Evolutionary conservation across 139 green algal species (phyloP).

Genomic region (Zygnema cylindricum): DNA sequence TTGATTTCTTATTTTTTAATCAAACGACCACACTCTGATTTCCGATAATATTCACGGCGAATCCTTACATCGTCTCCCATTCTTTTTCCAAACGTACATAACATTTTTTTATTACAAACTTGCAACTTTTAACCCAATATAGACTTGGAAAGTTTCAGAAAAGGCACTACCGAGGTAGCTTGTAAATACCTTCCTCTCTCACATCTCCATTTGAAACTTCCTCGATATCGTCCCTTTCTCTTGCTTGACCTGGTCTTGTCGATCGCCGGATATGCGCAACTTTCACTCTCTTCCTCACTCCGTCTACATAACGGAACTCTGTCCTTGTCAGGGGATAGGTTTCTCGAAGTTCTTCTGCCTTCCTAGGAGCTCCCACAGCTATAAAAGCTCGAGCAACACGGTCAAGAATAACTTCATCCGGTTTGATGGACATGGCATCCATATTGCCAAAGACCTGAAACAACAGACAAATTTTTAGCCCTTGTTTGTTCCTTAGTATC

Average conservation of each 20-base stretch:
- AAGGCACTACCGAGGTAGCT: neutral
- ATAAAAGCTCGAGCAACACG: neutral
- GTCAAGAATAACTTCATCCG: slow-evolving; percentile 2
- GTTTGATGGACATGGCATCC: slow-evolving; percentile 8
- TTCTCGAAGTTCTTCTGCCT: neutral
- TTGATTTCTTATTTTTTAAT: neutral
- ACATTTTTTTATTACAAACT: neutral
- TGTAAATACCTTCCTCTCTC: neutral
- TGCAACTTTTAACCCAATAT: neutral
- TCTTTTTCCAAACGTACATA: neutral
- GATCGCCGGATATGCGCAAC: neutral
- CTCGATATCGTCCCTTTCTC: neutral
- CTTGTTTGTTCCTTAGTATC: too few relatives aligned
- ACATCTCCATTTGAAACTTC: neutral
- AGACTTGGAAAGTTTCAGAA: neutral
- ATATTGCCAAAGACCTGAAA: slow-evolving; percentile 25
- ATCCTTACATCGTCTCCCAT: too few relatives aligned
- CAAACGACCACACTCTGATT: neutral
- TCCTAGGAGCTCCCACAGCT: neutral
- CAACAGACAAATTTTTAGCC: too few relatives aligned
- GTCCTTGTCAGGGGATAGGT: neutral
- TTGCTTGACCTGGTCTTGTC: neutral
- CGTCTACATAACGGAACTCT: slow-evolving; percentile 11
- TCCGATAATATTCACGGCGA: neutral
- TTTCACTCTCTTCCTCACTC: neutral